phyloP scores from a whole-genome alignment of 306 rosid genomes.

The Nissolia schottii region DNA sequence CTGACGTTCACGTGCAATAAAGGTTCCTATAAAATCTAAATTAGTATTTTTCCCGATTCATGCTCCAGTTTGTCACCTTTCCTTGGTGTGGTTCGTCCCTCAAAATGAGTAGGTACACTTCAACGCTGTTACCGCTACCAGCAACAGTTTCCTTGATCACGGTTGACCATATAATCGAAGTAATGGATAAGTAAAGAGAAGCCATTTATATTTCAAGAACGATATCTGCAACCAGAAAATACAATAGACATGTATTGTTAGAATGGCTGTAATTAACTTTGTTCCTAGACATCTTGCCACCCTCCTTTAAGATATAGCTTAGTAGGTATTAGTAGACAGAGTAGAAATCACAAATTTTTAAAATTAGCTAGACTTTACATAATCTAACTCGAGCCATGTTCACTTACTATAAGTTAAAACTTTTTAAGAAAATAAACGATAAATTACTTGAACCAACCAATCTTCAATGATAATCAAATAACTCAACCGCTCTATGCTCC shows the following conservation, averaged over 20 bases:
- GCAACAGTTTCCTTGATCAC: conserved; percentile 7
- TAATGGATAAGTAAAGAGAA: background rate
- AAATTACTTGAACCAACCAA: too few relatives aligned
- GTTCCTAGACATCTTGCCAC: background rate
- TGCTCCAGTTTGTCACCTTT: conserved; percentile 19
- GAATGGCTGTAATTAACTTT: background rate
- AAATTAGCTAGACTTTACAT: too few relatives aligned
- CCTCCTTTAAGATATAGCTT: background rate
- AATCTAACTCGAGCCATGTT: too few relatives aligned
- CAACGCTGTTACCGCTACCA: background rate
- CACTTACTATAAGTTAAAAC: too few relatives aligned
- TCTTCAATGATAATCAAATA: too few relatives aligned
- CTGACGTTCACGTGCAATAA: conserved; percentile 9
- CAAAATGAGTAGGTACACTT: background rate
- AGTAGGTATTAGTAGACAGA: too few relatives aligned
- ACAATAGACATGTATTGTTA: background rate
- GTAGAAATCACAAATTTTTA: too few relatives aligned
- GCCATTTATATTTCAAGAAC: conserved; percentile 61
- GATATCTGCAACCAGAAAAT: conserved; percentile 54
- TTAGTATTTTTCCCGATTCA: background rate
- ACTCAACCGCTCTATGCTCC: too few relatives aligned
- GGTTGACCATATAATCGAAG: conserved; percentile 1
- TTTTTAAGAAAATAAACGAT: too few relatives aligned
- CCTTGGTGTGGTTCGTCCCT: conserved; percentile 21
- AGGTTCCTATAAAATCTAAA: background rate